Base-by-base conservation (phyloP, 345 rosid species). In the Fremontodendron californicum region DNA sequence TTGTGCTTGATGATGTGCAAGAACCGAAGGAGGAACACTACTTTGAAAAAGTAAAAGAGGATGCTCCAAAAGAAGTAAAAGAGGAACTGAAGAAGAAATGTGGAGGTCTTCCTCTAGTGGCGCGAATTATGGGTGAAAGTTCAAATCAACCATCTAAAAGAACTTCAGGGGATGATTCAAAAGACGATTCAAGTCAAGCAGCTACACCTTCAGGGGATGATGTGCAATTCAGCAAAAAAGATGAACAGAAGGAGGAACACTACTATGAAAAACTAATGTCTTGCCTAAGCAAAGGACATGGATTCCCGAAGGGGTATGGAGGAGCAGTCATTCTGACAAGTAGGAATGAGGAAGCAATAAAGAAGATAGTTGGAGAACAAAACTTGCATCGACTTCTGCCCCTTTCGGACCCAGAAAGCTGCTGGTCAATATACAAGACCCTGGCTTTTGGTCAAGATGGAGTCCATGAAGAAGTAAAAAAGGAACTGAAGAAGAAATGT, bases 241-340 rank as follows among this genome's bases (percentile, higher is more conserved):
- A n/a, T n/a, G n/a, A n/a, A n/a, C 54, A 75, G 12, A 70, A 79
- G 12, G 42, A 76, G 12, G 65, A 65, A 29, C 45, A 78, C 16
- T 87, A 88, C 89, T 43, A 68, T 39, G 29, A 68, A 6, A n/a
- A 82, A 49, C 77, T 89, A 43, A 70, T 62, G 49, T 71, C 27
- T 3, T 48, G 63, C 42, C 71, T 75, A 10, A 74, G 61, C 7
- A 21, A n/a, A 1, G 78, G 42, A 60, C 74, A 77, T 3, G 90
- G 86, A 42, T 81, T 89, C 81, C 94, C 94, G 0, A 89, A 87
- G 81, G 85, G 81, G 43, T 66, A 8, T 65, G 92, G 88, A 9
- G 90, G 91, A 71, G 84, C 84, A 69, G 90, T 88, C 9, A 79
- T 86, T 15, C 71, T 89, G 69, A 89, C 88, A 0, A 82, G 84